A percentile compares a stretch with the other conserved stretches of the same genome.
phyloP scores from a whole-genome alignment of 129 eudicot species.

The Gnaphalium uliginosum region DNA sequence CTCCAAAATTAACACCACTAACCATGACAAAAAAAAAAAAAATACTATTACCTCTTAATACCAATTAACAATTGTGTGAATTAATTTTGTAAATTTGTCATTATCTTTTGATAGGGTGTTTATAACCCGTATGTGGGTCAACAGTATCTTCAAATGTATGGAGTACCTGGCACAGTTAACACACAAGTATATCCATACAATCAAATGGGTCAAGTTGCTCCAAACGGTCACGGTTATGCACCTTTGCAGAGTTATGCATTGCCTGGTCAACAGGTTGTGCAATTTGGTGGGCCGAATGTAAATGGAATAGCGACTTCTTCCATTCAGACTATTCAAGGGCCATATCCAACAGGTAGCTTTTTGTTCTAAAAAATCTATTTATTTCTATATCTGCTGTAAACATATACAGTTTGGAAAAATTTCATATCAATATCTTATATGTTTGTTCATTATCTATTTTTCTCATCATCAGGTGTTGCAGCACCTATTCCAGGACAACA shows the following conservation, averaged over 20 bases:
- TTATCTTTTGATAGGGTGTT: constrained; percentile 48
- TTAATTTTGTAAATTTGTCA: not conserved
- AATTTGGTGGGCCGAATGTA: constrained; percentile 61
- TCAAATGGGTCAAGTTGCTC: constrained; percentile 60
- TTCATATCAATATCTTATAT: not conserved
- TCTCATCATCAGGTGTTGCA: constrained; percentile 52
- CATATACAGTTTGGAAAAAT: not conserved
- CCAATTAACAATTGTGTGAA: not conserved
- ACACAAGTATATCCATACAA: constrained; percentile 67
- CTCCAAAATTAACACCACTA: constrained; percentile 11
- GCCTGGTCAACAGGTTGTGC: constrained; percentile 70
- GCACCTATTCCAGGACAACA: constrained; percentile 68
- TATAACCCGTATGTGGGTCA: constrained; percentile 73
- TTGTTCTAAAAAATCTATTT: not conserved
- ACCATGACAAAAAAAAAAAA: not conserved
- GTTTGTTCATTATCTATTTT: not conserved
- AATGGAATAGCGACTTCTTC: constrained; percentile 60
- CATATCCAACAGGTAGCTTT: constrained; percentile 53
- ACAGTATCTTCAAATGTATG: constrained; percentile 77
- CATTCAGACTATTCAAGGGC: constrained; percentile 57
- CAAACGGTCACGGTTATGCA: constrained; percentile 41
- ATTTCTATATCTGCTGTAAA: not conserved
- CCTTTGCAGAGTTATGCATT: constrained; percentile 65
- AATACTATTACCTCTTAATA: not conserved
- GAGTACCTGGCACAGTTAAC: constrained; percentile 65